Percentiles rank a stretch among this genome's conserved stretches.
Conservation (phyloP, 495 filamentous ascomycete species). For the Podospora didyma region DNA sequence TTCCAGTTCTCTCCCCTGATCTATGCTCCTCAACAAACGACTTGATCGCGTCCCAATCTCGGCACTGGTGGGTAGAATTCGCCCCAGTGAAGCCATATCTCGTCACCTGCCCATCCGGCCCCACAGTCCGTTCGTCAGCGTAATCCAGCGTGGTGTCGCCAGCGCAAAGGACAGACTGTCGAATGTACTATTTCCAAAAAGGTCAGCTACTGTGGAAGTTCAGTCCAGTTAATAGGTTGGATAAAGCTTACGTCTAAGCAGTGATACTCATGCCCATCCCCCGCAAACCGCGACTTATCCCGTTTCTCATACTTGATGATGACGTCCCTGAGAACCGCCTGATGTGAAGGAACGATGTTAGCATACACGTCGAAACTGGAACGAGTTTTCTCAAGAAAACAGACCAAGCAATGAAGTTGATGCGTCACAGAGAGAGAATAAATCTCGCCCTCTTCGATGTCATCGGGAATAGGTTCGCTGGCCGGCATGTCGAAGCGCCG, state of each 20-base stretch:
- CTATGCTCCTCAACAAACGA: slow-evolving; percentile 8
- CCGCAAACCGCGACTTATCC: slow-evolving; percentile 25
- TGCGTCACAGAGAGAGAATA: no score
- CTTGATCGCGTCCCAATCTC: slow-evolving; percentile 26
- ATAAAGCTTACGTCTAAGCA: slow-evolving; percentile 26
- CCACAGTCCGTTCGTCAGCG: slow-evolving; percentile 14
- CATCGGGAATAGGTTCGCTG: no score
- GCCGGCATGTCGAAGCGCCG: no score
- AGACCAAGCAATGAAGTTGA: no score
- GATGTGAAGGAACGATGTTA: not conserved
- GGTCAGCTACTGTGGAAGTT: no score
- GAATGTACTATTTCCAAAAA: slow-evolving; percentile 6
- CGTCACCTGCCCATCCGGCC: slow-evolving; percentile 14
- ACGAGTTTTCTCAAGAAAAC: no score
- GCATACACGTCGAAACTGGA: no score
- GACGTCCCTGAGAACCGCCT: slow-evolving; percentile 22
- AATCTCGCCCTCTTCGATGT: no score
- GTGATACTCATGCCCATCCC: slow-evolving; percentile 30
- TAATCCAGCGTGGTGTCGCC: slow-evolving; percentile 31
- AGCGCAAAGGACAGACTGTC: slow-evolving; percentile 26
- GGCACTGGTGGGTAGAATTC: slow-evolving; percentile 25
- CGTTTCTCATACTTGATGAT: slow-evolving; percentile 27
- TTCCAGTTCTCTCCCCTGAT: slow-evolving; percentile 9
- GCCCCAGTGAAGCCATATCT: slow-evolving; percentile 24
- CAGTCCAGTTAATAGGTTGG: no score